Percentiles rank a stretch among this genome's conserved stretches.
These are phyloP conservation scores for Fusarium sp. DNA, from an alignment of 2,329 filamentous ascomycete genomes.

Conservation along the genomic window DNA sequence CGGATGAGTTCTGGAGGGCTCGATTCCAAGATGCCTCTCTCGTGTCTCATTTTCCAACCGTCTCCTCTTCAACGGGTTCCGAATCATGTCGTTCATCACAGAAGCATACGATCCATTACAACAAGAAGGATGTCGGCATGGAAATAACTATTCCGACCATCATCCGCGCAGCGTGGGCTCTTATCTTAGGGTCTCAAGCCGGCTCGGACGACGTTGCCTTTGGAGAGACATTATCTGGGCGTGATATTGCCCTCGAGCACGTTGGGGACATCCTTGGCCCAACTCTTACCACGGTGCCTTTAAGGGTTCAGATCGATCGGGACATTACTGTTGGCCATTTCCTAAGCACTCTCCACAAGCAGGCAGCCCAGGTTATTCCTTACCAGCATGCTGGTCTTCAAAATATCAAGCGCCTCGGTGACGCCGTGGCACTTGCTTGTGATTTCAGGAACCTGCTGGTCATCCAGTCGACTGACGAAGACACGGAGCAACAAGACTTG, in stretches of 20 bases:
- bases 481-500: background rate
- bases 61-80: background rate
- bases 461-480: constrained; percentile 38
- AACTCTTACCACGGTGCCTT: constrained; percentile 29
- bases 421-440: constrained; percentile 28
- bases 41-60: constrained; percentile 23
- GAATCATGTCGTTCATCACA: background rate
- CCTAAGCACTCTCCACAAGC: background rate
- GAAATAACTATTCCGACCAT: constrained; percentile 26
- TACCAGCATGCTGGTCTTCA: constrained; percentile 49
- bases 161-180: constrained; percentile 32
- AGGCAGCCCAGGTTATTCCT: constrained; percentile 35
- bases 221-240: constrained; percentile 30
- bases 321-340: constrained; percentile 3
- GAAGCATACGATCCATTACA: constrained; percentile 8
- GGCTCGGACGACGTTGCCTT: constrained; percentile 35
- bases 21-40: constrained; percentile 2
- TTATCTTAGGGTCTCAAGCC: constrained; percentile 15
- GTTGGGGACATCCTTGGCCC: constrained; percentile 32
- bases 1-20: constrained; percentile 26
- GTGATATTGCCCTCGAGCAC: constrained; percentile 20
- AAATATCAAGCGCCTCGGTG: constrained; percentile 41
- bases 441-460: constrained; percentile 48
- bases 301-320: constrained; percentile 17
- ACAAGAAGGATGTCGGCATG: background rate